phyloP scores from a whole-genome alignment of 441 rosid species.

The Adansonia gregorii region DNA sequence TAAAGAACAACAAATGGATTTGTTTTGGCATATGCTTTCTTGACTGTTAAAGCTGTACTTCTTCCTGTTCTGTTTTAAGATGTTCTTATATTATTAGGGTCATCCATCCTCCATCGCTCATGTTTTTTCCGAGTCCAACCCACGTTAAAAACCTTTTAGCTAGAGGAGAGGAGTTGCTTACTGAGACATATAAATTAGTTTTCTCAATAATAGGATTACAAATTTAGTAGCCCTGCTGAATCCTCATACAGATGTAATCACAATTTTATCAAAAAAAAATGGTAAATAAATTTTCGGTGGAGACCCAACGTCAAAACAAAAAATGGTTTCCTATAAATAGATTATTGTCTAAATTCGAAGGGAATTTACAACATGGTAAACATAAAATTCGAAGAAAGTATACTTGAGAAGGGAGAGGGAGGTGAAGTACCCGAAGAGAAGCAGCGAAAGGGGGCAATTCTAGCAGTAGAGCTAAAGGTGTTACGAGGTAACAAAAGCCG shows the following conservation, averaged over 20 bases:
- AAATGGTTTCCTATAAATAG: neutral
- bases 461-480: slow-evolving; percentile 1
- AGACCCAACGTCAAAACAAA: neutral
- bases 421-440: slow-evolving; percentile 19
- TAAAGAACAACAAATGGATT: neutral
- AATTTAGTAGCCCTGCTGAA: neutral
- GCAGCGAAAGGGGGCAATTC: slow-evolving; percentile 22
- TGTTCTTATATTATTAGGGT: neutral
- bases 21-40: neutral
- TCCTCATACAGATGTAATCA: neutral
- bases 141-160: neutral
- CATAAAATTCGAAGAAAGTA: neutral
- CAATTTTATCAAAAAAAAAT: neutral
- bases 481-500: neutral
- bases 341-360: neutral
- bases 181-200: neutral
- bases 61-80: neutral
- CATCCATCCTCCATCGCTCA: neutral
- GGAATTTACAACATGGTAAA: neutral
- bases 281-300: neutral
- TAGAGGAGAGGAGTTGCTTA: neutral
- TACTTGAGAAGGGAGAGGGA: neutral
- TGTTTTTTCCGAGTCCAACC: neutral
- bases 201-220: neutral
- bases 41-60: neutral